A percentile compares a stretch with the other conserved stretches of the same genome.
Evolutionary conservation across 805 yeast genomes (phyloP).

Genomic region (Myxozyma neotropica): DNA sequence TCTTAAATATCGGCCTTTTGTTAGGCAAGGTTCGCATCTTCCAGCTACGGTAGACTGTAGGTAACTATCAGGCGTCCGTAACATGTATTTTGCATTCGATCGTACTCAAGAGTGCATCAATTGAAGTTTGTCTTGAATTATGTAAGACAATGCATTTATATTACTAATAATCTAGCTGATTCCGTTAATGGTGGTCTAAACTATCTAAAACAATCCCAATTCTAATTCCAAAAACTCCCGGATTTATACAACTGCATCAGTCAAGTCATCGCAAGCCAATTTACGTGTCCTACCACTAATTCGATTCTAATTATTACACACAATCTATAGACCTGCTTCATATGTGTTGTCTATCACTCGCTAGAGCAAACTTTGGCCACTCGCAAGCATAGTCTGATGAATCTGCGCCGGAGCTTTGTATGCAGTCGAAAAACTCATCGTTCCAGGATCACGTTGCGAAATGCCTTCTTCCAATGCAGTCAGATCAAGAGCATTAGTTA

Average conservation of each 20-base stretch:
- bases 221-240: too few species aligned
- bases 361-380: neutral
- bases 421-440: neutral
- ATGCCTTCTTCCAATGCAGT: conserved; percentile 6
- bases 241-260: too few species aligned
- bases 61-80: neutral
- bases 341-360: neutral
- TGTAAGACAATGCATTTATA: too few species aligned
- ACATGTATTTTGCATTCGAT: too few species aligned
- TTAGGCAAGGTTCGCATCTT: neutral
- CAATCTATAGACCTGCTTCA: neutral
- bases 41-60: neutral
- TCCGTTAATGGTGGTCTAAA: too few species aligned
- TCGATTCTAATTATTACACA: too few species aligned
- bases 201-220: too few species aligned
- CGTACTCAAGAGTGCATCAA: too few species aligned
- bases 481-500: neutral
- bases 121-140: too few species aligned
- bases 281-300: too few species aligned
- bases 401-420: neutral
- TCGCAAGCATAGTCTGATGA: neutral
- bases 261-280: too few species aligned
- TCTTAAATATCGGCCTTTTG: neutral
- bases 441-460: neutral
- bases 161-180: too few species aligned